A percentile compares a stretch with the other conserved stretches of the same genome.
Evolutionary conservation across 805 yeast genomes (phyloP).

Genomic region (Cyberlindnera xylosilytica): DNA sequence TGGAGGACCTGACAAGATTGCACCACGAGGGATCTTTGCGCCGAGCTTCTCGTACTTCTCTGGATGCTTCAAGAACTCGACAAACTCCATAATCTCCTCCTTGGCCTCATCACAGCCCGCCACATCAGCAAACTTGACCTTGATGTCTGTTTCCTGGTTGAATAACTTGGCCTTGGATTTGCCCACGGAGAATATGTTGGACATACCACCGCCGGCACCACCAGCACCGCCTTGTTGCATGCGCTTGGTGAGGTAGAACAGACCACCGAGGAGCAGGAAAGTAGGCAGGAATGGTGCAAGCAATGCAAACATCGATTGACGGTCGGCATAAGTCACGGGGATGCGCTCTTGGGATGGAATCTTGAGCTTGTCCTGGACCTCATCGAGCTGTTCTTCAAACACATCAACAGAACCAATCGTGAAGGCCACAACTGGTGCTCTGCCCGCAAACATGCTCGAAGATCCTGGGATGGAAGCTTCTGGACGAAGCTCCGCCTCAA

Average conservation of each 20-base stretch:
- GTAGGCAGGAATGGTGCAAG: slow-evolving; percentile 79
- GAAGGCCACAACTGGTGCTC: slow-evolving; percentile 53
- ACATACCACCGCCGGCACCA: slow-evolving; percentile 51
- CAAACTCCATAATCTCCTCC: slow-evolving; percentile 94
- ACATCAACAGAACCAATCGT: slow-evolving; percentile 85
- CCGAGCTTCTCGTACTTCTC: slow-evolving; percentile 81
- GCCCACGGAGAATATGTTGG: slow-evolving; percentile 74
- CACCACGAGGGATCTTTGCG: slow-evolving; percentile 95
- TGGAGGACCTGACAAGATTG: slow-evolving; percentile 91
- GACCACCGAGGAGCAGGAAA: slow-evolving; percentile 74
- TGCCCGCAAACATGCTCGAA: slow-evolving; percentile 29
- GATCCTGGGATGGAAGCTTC: slow-evolving; percentile 29
- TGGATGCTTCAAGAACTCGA: slow-evolving; percentile 82
- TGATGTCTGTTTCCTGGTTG: slow-evolving; percentile 80
- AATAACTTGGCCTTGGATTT: slow-evolving; percentile 77
- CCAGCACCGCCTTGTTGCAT: slow-evolving; percentile 39
- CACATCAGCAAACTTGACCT: slow-evolving; percentile 80
- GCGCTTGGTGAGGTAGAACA: slow-evolving; percentile 39
- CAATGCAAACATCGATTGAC: slow-evolving; percentile 60
- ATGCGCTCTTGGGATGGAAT: slow-evolving; percentile 69
- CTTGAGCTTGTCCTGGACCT: slow-evolving; percentile 64
- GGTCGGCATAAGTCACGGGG: slow-evolving; percentile 73
- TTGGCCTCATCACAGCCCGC: slow-evolving; percentile 96
- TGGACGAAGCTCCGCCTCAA: slow-evolving; percentile 61
- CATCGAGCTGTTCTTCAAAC: slow-evolving; percentile 79